Evolutionary conservation across 331 rosid species (phyloP).

Genomic region (Dryas integrifolia): DNA sequence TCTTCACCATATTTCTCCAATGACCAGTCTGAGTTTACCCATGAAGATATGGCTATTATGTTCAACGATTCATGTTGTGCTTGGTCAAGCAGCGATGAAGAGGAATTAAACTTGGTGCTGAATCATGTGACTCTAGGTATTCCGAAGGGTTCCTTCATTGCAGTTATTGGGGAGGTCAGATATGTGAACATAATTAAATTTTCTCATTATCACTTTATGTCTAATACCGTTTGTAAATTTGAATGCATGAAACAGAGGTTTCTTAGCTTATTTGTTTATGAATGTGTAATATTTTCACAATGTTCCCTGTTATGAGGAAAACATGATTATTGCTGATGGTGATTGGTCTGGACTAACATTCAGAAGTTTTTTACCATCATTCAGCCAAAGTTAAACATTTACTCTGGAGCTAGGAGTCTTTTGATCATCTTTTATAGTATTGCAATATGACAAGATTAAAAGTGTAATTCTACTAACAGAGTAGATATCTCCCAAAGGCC

Average conservation of each 20-base stretch:
- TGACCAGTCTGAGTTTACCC: conserved; percentile 42
- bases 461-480: neutral
- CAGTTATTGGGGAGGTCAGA: conserved; percentile 84
- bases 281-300: neutral
- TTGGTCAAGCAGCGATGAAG: conserved; percentile 78
- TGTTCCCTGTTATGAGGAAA: neutral
- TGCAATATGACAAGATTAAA: neutral
- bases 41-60: conserved; percentile 48
- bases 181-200: conserved; percentile 20
- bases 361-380: neutral
- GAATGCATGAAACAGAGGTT: neutral
- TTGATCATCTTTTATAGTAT: neutral
- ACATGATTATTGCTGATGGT: neutral
- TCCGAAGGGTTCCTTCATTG: conserved; percentile 71
- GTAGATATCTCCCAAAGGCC: neutral
- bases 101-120: conserved; percentile 50
- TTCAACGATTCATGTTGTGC: conserved; percentile 64
- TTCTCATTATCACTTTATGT: conserved; percentile 1
- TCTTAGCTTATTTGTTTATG: neutral
- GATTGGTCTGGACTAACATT: too few relatives aligned
- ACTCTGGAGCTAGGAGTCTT: neutral
- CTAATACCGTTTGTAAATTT: neutral
- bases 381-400: neutral
- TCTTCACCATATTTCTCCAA: conserved; percentile 32
- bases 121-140: conserved; percentile 60